A percentile compares a stretch with the other conserved stretches of the same genome.
phyloP scores from a whole-genome alignment of 352 stramenopile genomes.

The Phytopythium mirpurense region DNA sequence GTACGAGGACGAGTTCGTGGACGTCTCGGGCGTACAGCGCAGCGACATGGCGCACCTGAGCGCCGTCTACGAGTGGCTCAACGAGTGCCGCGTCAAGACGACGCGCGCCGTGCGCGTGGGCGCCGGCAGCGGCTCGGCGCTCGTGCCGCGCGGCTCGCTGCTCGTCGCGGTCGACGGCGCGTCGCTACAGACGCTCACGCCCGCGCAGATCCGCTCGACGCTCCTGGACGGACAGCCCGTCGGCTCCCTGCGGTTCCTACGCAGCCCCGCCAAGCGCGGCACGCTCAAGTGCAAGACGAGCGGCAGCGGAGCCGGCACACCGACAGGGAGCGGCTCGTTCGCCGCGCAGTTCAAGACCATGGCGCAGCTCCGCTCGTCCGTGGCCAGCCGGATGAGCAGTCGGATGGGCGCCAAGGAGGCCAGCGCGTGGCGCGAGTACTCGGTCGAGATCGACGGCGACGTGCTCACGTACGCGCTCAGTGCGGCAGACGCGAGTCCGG shows the following conservation, averaged over 20 bases:
- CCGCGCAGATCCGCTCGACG: constrained; percentile 33
- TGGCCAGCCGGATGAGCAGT: neutral
- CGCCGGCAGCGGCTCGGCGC: constrained; percentile 8
- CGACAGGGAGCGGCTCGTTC: neutral
- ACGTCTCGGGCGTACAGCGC: constrained; percentile 22
- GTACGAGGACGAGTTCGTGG: constrained; percentile 22
- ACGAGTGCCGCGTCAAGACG: constrained; percentile 44
- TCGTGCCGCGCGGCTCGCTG: constrained; percentile 45
- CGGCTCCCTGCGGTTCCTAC: constrained; percentile 36
- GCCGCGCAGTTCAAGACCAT: constrained; percentile 52
- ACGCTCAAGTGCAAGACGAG: constrained; percentile 34
- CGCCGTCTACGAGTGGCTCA: constrained; percentile 50
- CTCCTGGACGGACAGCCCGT: constrained; percentile 23
- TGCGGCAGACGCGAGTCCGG: neutral
- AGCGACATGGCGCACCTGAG: constrained; percentile 34
- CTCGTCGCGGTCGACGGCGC: constrained; percentile 58
- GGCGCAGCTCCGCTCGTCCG: constrained; percentile 16
- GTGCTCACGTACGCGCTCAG: constrained; percentile 40
- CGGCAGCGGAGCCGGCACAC: constrained; percentile 13
- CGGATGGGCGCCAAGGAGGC: neutral
- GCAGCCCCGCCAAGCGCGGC: constrained; percentile 37
- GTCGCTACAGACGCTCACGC: constrained; percentile 49
- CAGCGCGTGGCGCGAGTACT: constrained; percentile 46
- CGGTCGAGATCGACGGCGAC: constrained; percentile 61
- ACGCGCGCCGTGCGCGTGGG: constrained; percentile 27